Base-by-base conservation (phyloP, 345 rosid genomes). In the Cardiospermum halicacabum region DNA sequence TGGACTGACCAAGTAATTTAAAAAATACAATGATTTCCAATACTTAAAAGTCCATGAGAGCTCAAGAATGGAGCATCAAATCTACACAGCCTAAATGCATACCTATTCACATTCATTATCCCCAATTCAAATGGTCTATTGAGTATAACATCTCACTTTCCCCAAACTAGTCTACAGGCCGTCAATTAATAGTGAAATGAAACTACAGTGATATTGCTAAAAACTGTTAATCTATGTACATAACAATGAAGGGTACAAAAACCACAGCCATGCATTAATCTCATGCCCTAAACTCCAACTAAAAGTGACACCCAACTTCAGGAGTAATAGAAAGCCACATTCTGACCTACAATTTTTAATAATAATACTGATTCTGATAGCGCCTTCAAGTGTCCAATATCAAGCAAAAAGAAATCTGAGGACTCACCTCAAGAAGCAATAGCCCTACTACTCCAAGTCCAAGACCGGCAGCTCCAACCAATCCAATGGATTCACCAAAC, bases 401-500 rank as follows among this genome's bases (percentile, higher is more conserved):
- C 19, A 4, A 63, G 25, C 36, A 21, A 22, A 21, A 49, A 22
- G 42, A 43, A 32, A 60, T 42, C 0, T 45, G 55, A 60, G 39
- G 21, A 43, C 32, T 58, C 58, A 88, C 98, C 98, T 92, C 96
- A 42, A 92, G 91, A 76, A 93, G 89, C 63, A 89, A 69, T 73
- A 93, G 96, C 48, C 98, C 98, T 11, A 86, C 49, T 43, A 93
- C 83, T 28, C 97, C 98, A 75, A 89, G 85, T 42, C 76, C 62
- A 66, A 93, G 88, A 58, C 98, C 98, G 13, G 76, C 81, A 26
- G 85, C 92, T 70, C 96, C 91, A 48, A 83, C 79, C 37, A 83
- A 45, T 47, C 97, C 96, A 70, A 93, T 83, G 72, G 98, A 81
- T 70, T 93, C 98, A 7, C 86, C 89, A 64, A 86, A 93, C 9